Conservation (phyloP, 306 rosid species). For the Alnus glutinosa region DNA sequence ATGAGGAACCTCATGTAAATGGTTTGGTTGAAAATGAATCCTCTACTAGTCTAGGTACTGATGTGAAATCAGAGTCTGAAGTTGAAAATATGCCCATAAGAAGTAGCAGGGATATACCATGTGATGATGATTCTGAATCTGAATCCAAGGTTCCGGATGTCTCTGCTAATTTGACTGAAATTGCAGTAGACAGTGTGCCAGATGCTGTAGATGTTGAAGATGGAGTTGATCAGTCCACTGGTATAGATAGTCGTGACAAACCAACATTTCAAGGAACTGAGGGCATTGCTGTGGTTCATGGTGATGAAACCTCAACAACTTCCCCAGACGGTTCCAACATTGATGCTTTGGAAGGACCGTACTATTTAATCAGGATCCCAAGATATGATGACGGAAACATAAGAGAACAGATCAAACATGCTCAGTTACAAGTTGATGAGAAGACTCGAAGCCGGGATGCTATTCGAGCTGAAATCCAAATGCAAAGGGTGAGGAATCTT, state of each 20-base stretch:
- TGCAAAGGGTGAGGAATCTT: slow-evolving; percentile 45
- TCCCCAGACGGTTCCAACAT: slow-evolving; percentile 36
- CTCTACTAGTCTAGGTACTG: slow-evolving; percentile 4
- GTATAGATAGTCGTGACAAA: slow-evolving; percentile 15
- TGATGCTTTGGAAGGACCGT: slow-evolving; percentile 48
- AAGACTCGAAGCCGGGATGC: slow-evolving; percentile 61
- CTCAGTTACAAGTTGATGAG: slow-evolving; percentile 54
- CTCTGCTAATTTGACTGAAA: slow-evolving; percentile 16
- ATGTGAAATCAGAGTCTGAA: slow-evolving; percentile 29
- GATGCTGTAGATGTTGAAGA: slow-evolving; percentile 23
- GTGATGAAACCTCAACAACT: slow-evolving; percentile 32
- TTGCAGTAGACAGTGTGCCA: slow-evolving; percentile 12
- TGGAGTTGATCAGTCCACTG: not conserved
- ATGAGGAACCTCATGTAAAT: not conserved
- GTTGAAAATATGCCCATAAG: slow-evolving; percentile 25
- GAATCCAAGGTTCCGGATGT: slow-evolving; percentile 21
- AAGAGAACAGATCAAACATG: slow-evolving; percentile 57
- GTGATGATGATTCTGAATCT: slow-evolving; percentile 23
- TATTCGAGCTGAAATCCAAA: slow-evolving; percentile 52
- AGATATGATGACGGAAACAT: slow-evolving; percentile 60
- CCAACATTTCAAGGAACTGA: slow-evolving; percentile 17
- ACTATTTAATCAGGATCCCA: slow-evolving; percentile 63
- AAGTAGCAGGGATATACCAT: slow-evolving; percentile 22
- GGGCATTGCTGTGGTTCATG: slow-evolving; percentile 27
- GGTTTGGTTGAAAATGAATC: slow-evolving; percentile 14